Evolutionary conservation across 345 rosid genomes (phyloP).

Genomic region (Hibiscus mutabilis): DNA sequence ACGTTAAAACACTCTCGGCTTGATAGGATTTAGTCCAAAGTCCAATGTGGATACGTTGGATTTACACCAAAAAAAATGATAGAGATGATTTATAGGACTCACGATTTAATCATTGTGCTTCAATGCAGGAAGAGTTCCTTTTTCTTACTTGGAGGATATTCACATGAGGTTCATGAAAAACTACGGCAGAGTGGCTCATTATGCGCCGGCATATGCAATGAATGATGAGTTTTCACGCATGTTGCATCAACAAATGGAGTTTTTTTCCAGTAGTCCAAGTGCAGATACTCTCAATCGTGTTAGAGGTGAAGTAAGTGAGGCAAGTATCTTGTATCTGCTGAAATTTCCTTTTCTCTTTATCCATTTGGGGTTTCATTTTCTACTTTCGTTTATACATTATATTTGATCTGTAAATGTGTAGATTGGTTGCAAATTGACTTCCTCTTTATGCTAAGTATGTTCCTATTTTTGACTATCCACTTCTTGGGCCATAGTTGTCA

Average conservation of each 20-base stretch:
- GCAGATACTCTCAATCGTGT: constrained; percentile 90
- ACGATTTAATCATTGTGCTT: not conserved
- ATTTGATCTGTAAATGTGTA: not conserved
- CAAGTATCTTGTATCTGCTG: constrained; percentile 20
- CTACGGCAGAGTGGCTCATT: constrained; percentile 69
- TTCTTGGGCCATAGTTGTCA: not conserved
- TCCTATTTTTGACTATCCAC: not conserved
- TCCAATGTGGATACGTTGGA: no score
- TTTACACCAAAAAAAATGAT: no score
- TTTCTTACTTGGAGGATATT: constrained; percentile 92
- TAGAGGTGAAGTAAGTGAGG: constrained; percentile 95
- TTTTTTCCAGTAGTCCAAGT: constrained; percentile 88
- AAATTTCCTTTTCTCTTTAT: not conserved
- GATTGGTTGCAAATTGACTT: not conserved
- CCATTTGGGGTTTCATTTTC: not conserved
- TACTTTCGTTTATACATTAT: not conserved
- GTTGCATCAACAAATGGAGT: constrained; percentile 99
- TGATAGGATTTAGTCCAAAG: no score
- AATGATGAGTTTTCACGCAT: constrained; percentile 97
- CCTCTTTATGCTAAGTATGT: not conserved
- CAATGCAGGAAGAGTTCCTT: constrained; percentile 80
- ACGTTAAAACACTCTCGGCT: no score
- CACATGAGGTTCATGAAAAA: constrained; percentile 98
- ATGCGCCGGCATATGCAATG: constrained; percentile 96
- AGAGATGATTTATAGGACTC: not conserved